Evolutionary conservation across 495 filamentous ascomycete genomes (phyloP), one percentile per base, ranked within the genome.

Genomic region (Corynascus novoguineensis): DNA sequence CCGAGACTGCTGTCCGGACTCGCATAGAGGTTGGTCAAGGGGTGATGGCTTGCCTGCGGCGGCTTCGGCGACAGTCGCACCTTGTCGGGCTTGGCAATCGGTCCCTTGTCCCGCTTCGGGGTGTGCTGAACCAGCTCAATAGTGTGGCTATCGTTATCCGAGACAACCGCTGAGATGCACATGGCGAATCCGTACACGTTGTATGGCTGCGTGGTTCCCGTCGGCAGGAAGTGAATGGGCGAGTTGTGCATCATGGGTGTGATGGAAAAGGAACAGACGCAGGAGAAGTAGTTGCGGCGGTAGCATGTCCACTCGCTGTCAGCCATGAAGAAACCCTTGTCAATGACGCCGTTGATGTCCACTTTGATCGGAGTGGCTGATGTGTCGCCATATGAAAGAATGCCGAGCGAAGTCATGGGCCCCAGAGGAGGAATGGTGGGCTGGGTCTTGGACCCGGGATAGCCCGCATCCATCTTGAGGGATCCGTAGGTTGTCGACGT

Each of bases 301-400:
- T 97, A 97, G 72, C 92, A 97, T 0, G 92, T 97, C 92, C 92
- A 97, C 57, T 93, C 89, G 14, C 82, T 78, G 54, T 96, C 92
- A 3, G 81, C 81, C 38, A 85, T 77, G 69, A 97, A 96, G 75
- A 96, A 95, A 1, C 92, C 92, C 65, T 96, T 95, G 65, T 95
- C 90, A 55, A 96, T 92, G 61, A 87, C 86, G 6, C 89, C 90
- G 50, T 86, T 78, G 59, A 97, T 89, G 25, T 90, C 87, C 5
- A 88, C 81, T 55, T 82, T 85, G 52, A 96, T 79, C 10, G 66
- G 69, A 3, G 73, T 73, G 21, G 53, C 56, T 5, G 74, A 71
- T 6, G 83, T 80, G 50, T 87, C 85, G 22, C 71, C 74, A 32
- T 83, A 81, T 35, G 81, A 71, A 28, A 92, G 75, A 14, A 74